Conservation (phyloP, 768 basidiomycete genomes). For the Galerina marginata region DNA sequence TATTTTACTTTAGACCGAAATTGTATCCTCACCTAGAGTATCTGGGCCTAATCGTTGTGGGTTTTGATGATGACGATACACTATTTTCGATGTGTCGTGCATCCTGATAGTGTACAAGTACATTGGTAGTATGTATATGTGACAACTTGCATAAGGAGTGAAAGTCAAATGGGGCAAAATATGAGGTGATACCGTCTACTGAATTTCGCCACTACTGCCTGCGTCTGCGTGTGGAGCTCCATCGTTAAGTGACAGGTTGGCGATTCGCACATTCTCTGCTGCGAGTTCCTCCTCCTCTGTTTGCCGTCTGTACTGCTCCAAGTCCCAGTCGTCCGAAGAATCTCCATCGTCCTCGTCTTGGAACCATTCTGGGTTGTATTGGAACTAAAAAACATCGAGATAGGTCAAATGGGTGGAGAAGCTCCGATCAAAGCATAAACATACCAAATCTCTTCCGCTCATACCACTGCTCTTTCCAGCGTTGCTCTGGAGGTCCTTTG, state of each 20-base stretch:
- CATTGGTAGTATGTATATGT: not conserved
- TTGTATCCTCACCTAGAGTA: not conserved
- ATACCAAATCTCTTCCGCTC: conserved; percentile 93
- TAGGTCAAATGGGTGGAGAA: not conserved
- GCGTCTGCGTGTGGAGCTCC: conserved; percentile 13
- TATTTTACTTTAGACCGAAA: not conserved
- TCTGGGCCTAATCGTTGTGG: too few relatives aligned
- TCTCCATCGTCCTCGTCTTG: conserved; percentile 71
- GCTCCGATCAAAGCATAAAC: conserved; percentile 26
- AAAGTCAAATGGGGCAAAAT: not conserved
- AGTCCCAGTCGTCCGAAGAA: conserved; percentile 61
- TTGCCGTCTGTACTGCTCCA: conserved; percentile 63
- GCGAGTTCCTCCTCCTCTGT: conserved; percentile 64
- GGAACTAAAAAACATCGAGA: conserved; percentile 60
- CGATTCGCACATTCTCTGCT: conserved; percentile 59
- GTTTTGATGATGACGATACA: too few relatives aligned
- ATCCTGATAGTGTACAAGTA: too few relatives aligned
- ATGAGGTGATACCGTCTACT: too few relatives aligned
- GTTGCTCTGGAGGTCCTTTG: conserved; percentile 79
- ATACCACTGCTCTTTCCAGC: conserved; percentile 94
- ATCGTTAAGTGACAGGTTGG: conserved; percentile 44
- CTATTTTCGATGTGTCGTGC: too few relatives aligned
- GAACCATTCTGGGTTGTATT: conserved; percentile 96
- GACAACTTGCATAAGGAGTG: not conserved
- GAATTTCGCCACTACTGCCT: not conserved